These are phyloP conservation scores for Xanthoconium purpureum DNA, from an alignment of 768 basidiomycete species.

Conservation along the genomic window DNA sequence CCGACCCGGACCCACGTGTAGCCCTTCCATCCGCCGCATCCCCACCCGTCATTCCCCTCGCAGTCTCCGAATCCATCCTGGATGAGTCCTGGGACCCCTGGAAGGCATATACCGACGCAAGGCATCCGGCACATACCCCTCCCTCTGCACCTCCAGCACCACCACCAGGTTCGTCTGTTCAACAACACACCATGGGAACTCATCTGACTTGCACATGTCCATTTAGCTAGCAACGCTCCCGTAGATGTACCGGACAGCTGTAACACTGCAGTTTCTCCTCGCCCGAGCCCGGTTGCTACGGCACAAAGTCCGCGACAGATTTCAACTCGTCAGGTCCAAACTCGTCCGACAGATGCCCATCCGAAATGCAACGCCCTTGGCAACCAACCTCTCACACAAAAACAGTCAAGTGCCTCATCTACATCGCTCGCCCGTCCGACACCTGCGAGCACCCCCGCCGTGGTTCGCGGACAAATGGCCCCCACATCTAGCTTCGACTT, in stretches of 20 bases:
- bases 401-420: constrained; percentile 1
- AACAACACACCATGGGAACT: not conserved
- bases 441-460: constrained; percentile 14
- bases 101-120: constrained; percentile 2
- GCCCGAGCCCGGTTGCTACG: constrained; percentile 21
- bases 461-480: constrained; percentile 22
- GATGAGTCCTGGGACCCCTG: constrained; percentile 28
- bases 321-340: constrained; percentile 4
- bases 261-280: not conserved
- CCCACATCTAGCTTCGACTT: constrained; percentile 24
- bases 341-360: not conserved
- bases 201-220: constrained; percentile 1
- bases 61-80: not conserved
- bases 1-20: constrained; percentile 14
- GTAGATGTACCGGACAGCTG: not conserved
- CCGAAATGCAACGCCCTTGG: constrained; percentile 15
- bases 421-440: not conserved
- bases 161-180: constrained; percentile 17
- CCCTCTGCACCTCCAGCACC: not conserved
- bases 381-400: constrained; percentile 11
- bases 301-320: constrained; percentile 4
- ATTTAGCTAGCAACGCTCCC: constrained; percentile 6
- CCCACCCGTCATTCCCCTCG: constrained; percentile 6
- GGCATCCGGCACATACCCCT: not conserved
- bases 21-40: constrained; percentile 17